Evolutionary conservation across 2,329 filamentous ascomycete genomes (phyloP), one percentile per base, ranked within the genome.

Genomic region (Beauveria sp.): DNA sequence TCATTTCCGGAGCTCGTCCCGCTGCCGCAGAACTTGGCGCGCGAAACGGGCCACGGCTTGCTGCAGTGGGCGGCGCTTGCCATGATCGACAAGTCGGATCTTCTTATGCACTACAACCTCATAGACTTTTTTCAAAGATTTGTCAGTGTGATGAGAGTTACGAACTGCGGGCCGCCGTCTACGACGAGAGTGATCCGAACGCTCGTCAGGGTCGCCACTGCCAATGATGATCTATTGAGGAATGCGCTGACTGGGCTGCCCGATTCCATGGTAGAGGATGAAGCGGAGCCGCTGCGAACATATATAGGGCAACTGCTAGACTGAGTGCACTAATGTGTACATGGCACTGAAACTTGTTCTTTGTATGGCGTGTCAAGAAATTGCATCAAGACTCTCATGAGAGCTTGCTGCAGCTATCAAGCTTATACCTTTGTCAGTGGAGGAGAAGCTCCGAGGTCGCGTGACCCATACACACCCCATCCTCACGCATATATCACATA

Each of bases 81-180:
- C 59, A 84, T 84, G 81, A 74, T 83, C 28, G 79, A 80, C 62
- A 74, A 67, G 59, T 67, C 71, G 1, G 82, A 84, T 59, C 62
- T 71, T 22, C 72, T 85, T 24, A 80, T 84, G 77, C 76, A 79
- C 48, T 69, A 80, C 7, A 80, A 65, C 58, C 72, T 84, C 22
- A 70, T 81, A n/a, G 79, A 83, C 63, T 84, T 83, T 62, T 80
- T 80, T 65, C 79, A 83, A 70, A 71, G 73, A 8, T 71, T 84
- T 22, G 70, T 84, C 30, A 78, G 75, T 55, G 72, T 80, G 40
- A 75, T 82, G 73, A 71, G 79, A 16, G 69, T 79, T 5, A 72
- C 76, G 0, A 70, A 72, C 56, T 74, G 74, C 61, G 71, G 72
- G 30, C 14, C 44, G 30, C 26, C 55, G 6, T 57, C 41, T 5